Evolutionary conservation across 768 basidiomycete species (phyloP), one percentile per base, ranked within the genome.

Genomic region (Mycena latifolia): DNA sequence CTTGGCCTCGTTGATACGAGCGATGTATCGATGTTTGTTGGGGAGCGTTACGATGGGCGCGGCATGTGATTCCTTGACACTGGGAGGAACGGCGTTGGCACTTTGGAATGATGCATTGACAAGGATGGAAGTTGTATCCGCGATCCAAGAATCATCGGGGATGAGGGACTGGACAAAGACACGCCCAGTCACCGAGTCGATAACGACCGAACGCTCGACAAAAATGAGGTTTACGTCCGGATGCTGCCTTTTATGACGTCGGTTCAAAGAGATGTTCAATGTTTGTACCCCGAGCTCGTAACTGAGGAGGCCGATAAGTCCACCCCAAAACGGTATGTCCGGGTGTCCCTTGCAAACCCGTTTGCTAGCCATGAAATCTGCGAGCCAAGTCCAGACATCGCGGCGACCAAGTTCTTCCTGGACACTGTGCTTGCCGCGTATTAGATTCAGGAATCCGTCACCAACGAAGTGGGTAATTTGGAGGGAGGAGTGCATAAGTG

Each of bases 321-420:
- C 94, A 37, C 93, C 94, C 92, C 93, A 94, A 75, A 95, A 95
- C 0, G 93, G 93, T 47, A 88, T 75, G 12, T 88, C 82, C 9
- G 81, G 69, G 45, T 71, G 71, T 4, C 92, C 91, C 25, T 82
- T 82, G 25, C 70, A 65, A 11, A 84, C 86, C 63, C 80, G 82
- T 53, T 79, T 82, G 22, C 77, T 66, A 35, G 79, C 83, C 89
- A 93, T 92, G 77, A 90, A 93, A n/a, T 78, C 74, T 27, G 86
- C 83, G 25, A 93, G 78, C 92, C 92, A 95, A 41, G 87, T 78
- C 93, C 93, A 94, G 35, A 93, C 81, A 68, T 89, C 86, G 25
- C 76, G 73, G n/a, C 79, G 67, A 48, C 77, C 83, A 20, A 92
- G 79, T n/a, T 75, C 61, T 63, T 89, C 81, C 22, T 72, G 78